Evolutionary conservation across 441 rosid species (phyloP), one percentile per base, ranked within the genome.

Genomic region (Oxalis stricta): DNA sequence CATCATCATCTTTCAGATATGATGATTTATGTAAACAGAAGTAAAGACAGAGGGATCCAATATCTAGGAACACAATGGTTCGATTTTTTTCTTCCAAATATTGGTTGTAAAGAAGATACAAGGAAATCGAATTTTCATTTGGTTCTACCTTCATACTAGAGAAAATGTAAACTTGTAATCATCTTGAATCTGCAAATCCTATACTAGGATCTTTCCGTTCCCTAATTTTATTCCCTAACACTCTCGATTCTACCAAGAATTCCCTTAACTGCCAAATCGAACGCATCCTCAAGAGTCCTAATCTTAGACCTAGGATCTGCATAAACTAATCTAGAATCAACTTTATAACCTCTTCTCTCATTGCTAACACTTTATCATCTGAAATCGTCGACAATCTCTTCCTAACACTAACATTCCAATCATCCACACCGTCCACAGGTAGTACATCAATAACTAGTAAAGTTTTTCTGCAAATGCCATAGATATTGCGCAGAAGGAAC

Each of bases 391-490:
- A 60, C 64, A 87, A 57, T 12, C 65, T 72, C 61, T 57, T 65
- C 13, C 75, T 75, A 44, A 87, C 65, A n/a, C 56, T 59, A 19
- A 63, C 59, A 43, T 61, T 65, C 82, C 75, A 71, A n/a, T 76
- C 79, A 22, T 65, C 71, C 5, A 69, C 69, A 19, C 69, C 76
- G 21, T 45, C 65, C 34, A 71, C 89, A 7, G 84, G 86, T 60
- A 47, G 60, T 80, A 45, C 83, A 76, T 0, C 84, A 87, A 43
- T 78, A 84, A 20, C 60, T 66, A 12, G 52, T 59, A 30, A 62
- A 64, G 24, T 84, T 59, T 40, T 69, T 63, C 0, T 87, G 93
- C 17, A 88, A 66, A 48, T 88, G 83, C 93, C 95, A 88, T 48
- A 63, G 59, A 47, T 88, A 84, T 33, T 84, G 93, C 0, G 76